Base-by-base conservation (phyloP, 169 alveolate genomes). In the Plasmodium inui region DNA sequence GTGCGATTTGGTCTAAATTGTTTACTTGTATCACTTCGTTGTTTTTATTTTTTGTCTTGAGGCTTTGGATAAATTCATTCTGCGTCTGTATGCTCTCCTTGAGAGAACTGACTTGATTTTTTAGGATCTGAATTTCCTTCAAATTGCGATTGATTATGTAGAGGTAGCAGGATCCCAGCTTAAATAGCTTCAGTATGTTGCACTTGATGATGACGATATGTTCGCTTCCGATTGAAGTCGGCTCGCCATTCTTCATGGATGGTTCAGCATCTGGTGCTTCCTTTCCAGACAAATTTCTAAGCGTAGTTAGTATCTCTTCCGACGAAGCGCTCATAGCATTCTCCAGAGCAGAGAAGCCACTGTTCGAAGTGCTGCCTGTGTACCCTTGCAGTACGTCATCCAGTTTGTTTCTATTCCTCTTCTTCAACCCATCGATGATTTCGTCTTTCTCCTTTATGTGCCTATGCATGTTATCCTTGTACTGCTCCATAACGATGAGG, bases 371-470 rank as follows among this genome's bases (percentile, higher is more conserved):
- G 14, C 78, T 17, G 39, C 28, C 37, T 12, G 32, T 19, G 30
- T 22, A 80, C 17, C 57, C 70, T 0, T 76, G 37, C 9, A n/a
- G 14, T 14, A 44, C 30, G 26, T 84, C 84, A 19, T 84, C 84
- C 9, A 84, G 1, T 57, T 74, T 86, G n/a, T 73, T 86, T 34
- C 55, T 78, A 19, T 2, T 57, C 26, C 46, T 41, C 14, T 81
- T 79, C 30, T 67, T 79, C 32, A 89, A 67, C 0, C 12, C n/a
- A 22, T 39, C 90, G 19, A 89, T 89, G 7, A 89, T 80, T 0
- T 89, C 94, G 72, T 89, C 94, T 30, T 89, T 89, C 72, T 89
- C 91, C 44, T 80, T 80, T 30, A 89, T 89, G 72, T 89, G 82
- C 19, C 55, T 41, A 57, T 80, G 79, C 34, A 89, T 67, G 34